Conservation (phyloP, 2,329 filamentous ascomycete genomes). For the Monilinia fructicola region DNA sequence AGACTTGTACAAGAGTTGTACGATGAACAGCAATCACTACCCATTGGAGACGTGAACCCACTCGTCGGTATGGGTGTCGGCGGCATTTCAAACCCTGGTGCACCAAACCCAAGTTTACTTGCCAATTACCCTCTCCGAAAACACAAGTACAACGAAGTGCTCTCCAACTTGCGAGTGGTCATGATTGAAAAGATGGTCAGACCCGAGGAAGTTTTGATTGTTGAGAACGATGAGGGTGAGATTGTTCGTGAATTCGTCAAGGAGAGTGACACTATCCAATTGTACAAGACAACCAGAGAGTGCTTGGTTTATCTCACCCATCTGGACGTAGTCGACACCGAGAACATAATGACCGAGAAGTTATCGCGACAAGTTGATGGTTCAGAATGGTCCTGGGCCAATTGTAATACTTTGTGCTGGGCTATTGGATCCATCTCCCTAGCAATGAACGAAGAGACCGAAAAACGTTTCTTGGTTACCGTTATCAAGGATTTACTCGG, state of each 20-base stretch:
- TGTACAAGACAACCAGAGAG: conserved; percentile 98
- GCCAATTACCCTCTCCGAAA: conserved; percentile 92
- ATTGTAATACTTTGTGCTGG: conserved; percentile 99
- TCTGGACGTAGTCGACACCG: conserved; percentile 93
- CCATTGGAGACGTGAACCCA: conserved; percentile 89
- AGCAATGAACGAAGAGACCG: conserved; percentile 99
- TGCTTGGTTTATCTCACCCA: conserved; percentile 97
- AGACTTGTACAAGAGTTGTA: conserved; percentile 97
- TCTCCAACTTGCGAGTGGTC: conserved; percentile 90
- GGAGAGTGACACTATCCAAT: conserved; percentile 96
- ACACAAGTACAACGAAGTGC: conserved; percentile 93
- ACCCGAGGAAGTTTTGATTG: conserved; percentile 94
- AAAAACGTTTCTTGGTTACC: conserved; percentile 96
- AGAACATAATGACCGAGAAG: conserved; percentile 99
- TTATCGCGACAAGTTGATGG: conserved; percentile 92
- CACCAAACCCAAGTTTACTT: conserved; percentile 79
- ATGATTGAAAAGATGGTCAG: conserved; percentile 99
- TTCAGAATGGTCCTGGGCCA: conserved; percentile 97
- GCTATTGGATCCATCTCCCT: conserved; percentile 98
- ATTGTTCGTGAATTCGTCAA: conserved; percentile 99
- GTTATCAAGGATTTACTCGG: conserved; percentile 98
- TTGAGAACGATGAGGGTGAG: conserved; percentile 99
- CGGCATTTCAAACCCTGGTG: conserved; percentile 73
- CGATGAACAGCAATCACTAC: conserved; percentile 97
- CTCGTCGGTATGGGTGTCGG: conserved; percentile 74